Base-by-base conservation (phyloP, 129 eudicot genomes). In the Ambrosia trifida region DNA sequence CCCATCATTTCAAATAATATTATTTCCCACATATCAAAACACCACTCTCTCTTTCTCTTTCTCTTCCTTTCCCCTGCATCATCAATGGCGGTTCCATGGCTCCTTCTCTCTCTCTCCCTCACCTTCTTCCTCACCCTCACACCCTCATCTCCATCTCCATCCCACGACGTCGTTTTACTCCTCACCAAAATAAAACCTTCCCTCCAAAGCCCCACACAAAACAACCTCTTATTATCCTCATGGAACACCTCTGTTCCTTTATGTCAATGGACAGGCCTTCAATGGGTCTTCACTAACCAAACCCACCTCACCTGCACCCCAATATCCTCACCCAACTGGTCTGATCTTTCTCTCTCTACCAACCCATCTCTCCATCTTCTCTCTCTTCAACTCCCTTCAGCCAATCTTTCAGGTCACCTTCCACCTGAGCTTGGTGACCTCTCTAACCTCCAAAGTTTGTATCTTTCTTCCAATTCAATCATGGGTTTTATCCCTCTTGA, bases 251-350 rank as follows among this genome's bases (percentile, higher is more conserved):
- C 83, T 35, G 73, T 72, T 0, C 96, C 96, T 0, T 83, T 86
- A 38, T 89, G 96, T 30, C 96, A 89, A 76, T 89, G 96, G 96
- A 44, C 79, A 44, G 96, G 96, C 6, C 84, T 89, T 0, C 83
- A 86, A 79, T 86, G 91, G 89, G 85, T 74, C 28, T 83, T 81
- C 83, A 66, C 59, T 5, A 52, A 52, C 59, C 12, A 11, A 17
- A 52, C 59, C 4, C 59, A 17, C 18, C 77, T 86, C 18, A 28
- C 30, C 49, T 89, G 96, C 41, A 70, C 40, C 9, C 82, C 68
- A 62, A 76, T 81, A 3, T 82, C 96, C 64, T 86, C 96, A 4
- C 89, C 96, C 33, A 86, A 83, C 31, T 89, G 91, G 91, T 69
- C 81, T 5, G 74, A 50, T 33, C 62, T 89, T 50, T 72, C 80